Base-by-base conservation (phyloP, 495 filamentous ascomycete species). In the Penicillium macrosclerotiorum region DNA sequence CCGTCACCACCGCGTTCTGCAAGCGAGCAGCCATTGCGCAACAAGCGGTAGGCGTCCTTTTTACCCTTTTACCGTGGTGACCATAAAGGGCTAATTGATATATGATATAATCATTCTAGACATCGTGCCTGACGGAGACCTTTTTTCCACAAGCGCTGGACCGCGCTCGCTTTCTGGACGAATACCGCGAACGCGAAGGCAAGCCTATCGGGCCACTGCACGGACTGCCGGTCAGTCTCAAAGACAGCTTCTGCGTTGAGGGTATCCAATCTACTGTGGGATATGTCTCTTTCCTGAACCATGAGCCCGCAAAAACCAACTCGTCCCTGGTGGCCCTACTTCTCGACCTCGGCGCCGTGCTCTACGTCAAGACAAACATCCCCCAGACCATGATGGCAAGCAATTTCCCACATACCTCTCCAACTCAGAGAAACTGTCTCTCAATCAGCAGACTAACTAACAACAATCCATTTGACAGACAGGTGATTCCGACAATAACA, bases 161-260 rank as follows among this genome's bases (percentile, higher is more conserved):
- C 12, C 53, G 67, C 13, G 71, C 71, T 1, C 55, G 58, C 5
- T 57, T 60, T 23, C 69, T 84, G 5, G 72, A 75, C 51, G 55
- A 55, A 1, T 59, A 71, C 30, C 42, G 72, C 3, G 24, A 35
- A 14, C 51, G 55, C 13, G 49, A 58, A 9, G 52, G 59, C 1
- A 73, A 69, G 24, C 66, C 74, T 3, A 54, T 81, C 24, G 82
- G 82, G 0, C 80, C 80, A 0, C 64, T 85, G 0, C 82, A 85
- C 45, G 82, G 82, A 19, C 44, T 85, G 5, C 82, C 82, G 0
- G 76, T 85, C 37, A 78, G 73, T 48, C 63, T 83, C 16, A 85
- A 85, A 60, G 82, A 84, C 47, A 75, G 76, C 37, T 64, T 82
- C 23, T 64, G 60, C 27, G 69, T 85, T 37, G 67, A 58, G 20